Percentiles rank a stretch among this genome's conserved stretches.
phyloP scores from a whole-genome alignment of 345 rosid genomes.

The sweet orange (Citrus sinensis) region DNA sequence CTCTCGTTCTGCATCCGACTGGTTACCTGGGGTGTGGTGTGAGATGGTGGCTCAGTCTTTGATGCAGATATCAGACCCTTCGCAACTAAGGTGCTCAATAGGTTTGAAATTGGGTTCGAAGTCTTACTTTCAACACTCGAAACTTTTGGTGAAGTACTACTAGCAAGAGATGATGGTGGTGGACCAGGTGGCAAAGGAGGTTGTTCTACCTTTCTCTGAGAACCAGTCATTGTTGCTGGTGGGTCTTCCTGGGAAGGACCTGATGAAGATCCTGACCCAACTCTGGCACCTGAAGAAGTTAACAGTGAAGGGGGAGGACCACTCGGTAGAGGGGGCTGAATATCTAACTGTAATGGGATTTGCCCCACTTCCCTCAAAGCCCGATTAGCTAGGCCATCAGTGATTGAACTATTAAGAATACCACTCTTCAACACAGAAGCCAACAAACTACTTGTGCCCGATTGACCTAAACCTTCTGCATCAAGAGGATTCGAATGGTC shows the following conservation, averaged over 20 bases:
- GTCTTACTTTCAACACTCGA: slow-evolving; percentile 41
- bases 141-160: slow-evolving; percentile 30
- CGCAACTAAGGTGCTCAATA: slow-evolving; percentile 86
- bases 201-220: slow-evolving; percentile 39
- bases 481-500: slow-evolving; percentile 32
- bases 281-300: slow-evolving; percentile 33
- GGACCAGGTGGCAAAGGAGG: slow-evolving; percentile 42
- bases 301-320: slow-evolving; percentile 28
- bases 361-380: slow-evolving; percentile 27
- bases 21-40: slow-evolving; percentile 26
- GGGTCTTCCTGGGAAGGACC: slow-evolving; percentile 30
- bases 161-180: slow-evolving; percentile 33
- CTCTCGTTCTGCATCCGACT: slow-evolving; percentile 33
- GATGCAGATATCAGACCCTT: slow-evolving; percentile 90
- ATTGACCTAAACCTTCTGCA: slow-evolving; percentile 39
- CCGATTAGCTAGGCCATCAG: slow-evolving; percentile 29
- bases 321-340: slow-evolving; percentile 36
- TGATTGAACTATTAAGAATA: slow-evolving; percentile 42
- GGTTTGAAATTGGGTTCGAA: slow-evolving; percentile 65
- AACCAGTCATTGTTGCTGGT: slow-evolving; percentile 20
- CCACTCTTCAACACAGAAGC: slow-evolving; percentile 80
- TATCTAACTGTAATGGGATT: slow-evolving; percentile 28
- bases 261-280: slow-evolving; percentile 26
- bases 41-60: slow-evolving; percentile 44
- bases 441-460: slow-evolving; percentile 61